Conservation (phyloP, 2,329 filamentous ascomycete genomes). For the Pseudocercospora ulei region DNA sequence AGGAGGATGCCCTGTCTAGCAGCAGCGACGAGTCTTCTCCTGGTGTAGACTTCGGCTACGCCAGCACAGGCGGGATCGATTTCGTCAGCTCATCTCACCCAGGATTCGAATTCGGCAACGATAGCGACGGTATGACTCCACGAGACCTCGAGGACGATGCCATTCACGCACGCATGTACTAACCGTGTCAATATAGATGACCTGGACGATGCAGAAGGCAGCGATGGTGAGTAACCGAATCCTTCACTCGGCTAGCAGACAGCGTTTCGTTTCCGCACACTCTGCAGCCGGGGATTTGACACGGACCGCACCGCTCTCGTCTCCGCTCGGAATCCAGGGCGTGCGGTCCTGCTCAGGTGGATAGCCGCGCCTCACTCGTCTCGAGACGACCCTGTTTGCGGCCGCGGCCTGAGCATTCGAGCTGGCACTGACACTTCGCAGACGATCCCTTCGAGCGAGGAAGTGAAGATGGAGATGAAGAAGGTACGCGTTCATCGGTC, state of each 20-base stretch:
- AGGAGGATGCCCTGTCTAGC: conserved; percentile 23
- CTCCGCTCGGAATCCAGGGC: too few relatives aligned
- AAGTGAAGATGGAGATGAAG: conserved; percentile 34
- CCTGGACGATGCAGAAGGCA: conserved; percentile 28
- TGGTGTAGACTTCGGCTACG: conserved; percentile 45
- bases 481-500: conserved; percentile 18
- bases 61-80: conserved; percentile 71
- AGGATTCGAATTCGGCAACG: conserved; percentile 67
- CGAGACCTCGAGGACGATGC: conserved; percentile 43
- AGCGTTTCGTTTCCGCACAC: conserved; percentile 1
- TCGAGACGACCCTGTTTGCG: background rate
- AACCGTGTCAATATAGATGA: conserved; percentile 40
- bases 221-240: conserved; percentile 10
- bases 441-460: conserved; percentile 26
- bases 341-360: too few relatives aligned
- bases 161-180: conserved; percentile 31
- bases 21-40: conserved; percentile 24
- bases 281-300: too few relatives aligned
- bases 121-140: conserved; percentile 33
- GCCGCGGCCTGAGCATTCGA: background rate
- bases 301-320: too few relatives aligned
- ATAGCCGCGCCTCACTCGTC: background rate
- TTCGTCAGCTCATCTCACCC: conserved; percentile 83
- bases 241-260: background rate
- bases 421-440: background rate